phyloP scores from a whole-genome alignment of 352 stramenopile species.

The Globisporangium recalcitrans region DNA sequence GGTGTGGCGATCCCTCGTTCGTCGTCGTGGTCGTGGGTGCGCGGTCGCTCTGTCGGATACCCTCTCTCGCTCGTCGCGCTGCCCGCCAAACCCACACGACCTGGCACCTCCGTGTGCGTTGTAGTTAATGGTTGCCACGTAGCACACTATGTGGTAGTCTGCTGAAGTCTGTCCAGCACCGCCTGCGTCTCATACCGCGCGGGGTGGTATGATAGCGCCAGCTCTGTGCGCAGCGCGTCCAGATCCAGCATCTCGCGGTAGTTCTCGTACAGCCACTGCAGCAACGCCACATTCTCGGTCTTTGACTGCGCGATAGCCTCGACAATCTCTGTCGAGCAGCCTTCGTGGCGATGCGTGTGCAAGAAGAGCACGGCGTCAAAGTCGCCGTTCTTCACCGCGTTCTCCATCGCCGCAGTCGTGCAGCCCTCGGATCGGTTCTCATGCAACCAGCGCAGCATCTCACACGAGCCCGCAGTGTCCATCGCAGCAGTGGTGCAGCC shows the following conservation, averaged over 20 bases:
- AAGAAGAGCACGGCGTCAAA: neutral
- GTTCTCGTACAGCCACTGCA: neutral
- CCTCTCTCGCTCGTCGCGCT: too few relatives aligned
- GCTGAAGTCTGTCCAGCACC: neutral
- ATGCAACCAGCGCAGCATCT: neutral
- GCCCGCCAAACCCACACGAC: too few relatives aligned
- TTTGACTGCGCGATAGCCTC: neutral
- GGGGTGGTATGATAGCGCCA: neutral
- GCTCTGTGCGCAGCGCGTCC: neutral
- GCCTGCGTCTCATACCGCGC: neutral
- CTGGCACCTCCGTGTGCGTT: too few relatives aligned
- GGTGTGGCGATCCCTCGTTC: too few relatives aligned
- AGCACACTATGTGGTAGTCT: too few relatives aligned
- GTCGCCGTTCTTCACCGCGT: neutral
- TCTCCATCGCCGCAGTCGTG: neutral
- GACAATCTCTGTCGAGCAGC: neutral
- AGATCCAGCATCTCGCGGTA: neutral
- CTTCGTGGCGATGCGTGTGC: neutral
- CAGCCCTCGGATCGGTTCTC: neutral
- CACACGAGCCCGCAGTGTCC: conserved; percentile 21
- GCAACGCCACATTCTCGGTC: neutral
- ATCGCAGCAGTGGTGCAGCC: conserved; percentile 63
- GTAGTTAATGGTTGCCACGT: too few relatives aligned
- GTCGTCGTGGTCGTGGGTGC: too few relatives aligned
- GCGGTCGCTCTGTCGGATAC: too few relatives aligned